A percentile compares a stretch with the other conserved stretches of the same genome.
Conservation (phyloP, 1,284 basidiomycete genomes). For the Rhodofomes roseus region DNA sequence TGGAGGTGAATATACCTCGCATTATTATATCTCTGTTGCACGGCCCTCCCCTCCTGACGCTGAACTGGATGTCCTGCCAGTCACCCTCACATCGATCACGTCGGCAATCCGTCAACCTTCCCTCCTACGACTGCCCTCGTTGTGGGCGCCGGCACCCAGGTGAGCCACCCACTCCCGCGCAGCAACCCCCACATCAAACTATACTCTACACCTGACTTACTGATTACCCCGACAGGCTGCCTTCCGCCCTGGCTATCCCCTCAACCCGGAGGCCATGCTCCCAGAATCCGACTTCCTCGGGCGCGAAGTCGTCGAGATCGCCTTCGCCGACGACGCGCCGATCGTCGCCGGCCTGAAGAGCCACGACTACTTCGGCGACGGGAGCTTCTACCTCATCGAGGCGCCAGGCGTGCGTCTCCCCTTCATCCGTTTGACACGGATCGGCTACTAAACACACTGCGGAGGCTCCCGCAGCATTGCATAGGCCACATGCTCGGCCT, state of each 20-base stretch:
- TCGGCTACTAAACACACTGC: background rate
- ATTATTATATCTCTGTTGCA: background rate
- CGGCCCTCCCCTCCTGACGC: too few species aligned
- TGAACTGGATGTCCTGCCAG: background rate
- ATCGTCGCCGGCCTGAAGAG: background rate
- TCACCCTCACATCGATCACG: background rate
- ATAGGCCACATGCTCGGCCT: background rate
- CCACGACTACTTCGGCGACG: slow-evolving; percentile 1
- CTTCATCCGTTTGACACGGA: too few species aligned
- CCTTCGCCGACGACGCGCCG: background rate
- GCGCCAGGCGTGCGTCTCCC: background rate
- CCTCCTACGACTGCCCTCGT: background rate
- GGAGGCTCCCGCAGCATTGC: background rate
- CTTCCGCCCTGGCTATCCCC: background rate
- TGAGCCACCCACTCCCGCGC: background rate
- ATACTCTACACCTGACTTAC: background rate
- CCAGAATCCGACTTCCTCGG: slow-evolving; percentile 1
- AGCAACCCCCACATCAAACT: too few species aligned
- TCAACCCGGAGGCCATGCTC: background rate
- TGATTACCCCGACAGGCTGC: background rate
- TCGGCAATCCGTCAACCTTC: background rate
- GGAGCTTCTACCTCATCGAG: slow-evolving; percentile 1
- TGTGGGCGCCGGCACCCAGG: background rate
- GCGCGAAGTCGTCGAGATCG: background rate
- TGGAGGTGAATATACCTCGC: background rate